A percentile compares a stretch with the other conserved stretches of the same genome.
Conservation (phyloP, 805 yeast genomes). For the Candida vaughaniae region DNA sequence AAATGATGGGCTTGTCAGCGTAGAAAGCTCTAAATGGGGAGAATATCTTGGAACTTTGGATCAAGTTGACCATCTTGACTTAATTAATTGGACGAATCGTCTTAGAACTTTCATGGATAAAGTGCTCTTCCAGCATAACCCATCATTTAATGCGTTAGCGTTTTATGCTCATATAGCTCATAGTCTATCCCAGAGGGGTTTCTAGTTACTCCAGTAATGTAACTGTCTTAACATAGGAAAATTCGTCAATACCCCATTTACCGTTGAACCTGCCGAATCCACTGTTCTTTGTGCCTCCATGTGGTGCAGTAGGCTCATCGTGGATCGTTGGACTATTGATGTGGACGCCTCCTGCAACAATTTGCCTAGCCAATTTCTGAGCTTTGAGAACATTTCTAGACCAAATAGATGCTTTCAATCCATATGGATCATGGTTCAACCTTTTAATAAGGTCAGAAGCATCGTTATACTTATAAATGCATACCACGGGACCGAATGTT, state of each 20-base stretch:
- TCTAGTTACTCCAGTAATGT: conserved; percentile 35
- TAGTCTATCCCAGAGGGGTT: conserved; percentile 57
- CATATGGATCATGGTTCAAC: conserved; percentile 30
- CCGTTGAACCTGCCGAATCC: conserved; percentile 39
- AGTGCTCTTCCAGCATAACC: conserved; percentile 28
- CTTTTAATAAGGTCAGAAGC: conserved; percentile 17
- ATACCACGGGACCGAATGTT: conserved; percentile 45
- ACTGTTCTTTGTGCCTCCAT: conserved; percentile 45
- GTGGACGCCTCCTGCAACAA: conserved; percentile 44
- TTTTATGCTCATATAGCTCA: conserved; percentile 70
- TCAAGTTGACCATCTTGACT: conserved; percentile 80
- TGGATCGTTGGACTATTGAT: conserved; percentile 31
- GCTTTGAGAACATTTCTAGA: conserved; percentile 33
- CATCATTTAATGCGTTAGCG: conserved; percentile 61
- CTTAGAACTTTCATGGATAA: conserved; percentile 38
- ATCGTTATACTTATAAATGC: conserved; percentile 25
- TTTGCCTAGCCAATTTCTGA: conserved; percentile 27
- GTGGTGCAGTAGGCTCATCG: conserved; percentile 41
- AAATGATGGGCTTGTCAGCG: conserved; percentile 87
- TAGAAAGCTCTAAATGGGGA: conserved; percentile 81
- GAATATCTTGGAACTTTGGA: conserved; percentile 73
- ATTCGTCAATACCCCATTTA: conserved; percentile 45
- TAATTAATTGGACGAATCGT: conserved; percentile 77
- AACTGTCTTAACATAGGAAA: conserved; percentile 35
- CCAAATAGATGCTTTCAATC: conserved; percentile 46